Conservation (phyloP, 1,284 basidiomycete genomes). For the Trametes sp. region DNA sequence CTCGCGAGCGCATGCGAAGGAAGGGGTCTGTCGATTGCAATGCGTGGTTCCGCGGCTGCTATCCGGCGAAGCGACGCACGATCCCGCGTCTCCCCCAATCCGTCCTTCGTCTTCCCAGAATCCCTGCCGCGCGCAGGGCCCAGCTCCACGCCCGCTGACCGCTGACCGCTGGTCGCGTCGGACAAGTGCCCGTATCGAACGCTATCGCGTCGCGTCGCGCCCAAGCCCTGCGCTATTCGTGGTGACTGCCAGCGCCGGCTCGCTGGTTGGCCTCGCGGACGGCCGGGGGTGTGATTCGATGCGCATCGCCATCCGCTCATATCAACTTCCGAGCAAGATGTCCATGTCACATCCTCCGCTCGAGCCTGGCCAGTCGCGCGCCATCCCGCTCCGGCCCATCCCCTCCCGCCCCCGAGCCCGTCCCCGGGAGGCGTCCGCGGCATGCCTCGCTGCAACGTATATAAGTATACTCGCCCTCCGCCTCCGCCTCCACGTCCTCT, state of each 20-base stretch:
- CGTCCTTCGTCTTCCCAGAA: not conserved
- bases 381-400: slow-evolving; percentile 3
- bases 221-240: not conserved
- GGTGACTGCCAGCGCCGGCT: not conserved
- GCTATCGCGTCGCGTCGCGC: not conserved
- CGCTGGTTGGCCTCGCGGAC: too few species aligned
- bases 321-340: slow-evolving; percentile 18
- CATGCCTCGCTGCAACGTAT: not conserved
- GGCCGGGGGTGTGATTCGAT: slow-evolving; percentile 12
- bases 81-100: not conserved
- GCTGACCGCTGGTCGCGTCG: too few species aligned
- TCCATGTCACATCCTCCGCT: slow-evolving; percentile 12
- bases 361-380: not conserved
- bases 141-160: not conserved
- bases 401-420: slow-evolving; percentile 1
- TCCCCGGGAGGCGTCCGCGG: not conserved
- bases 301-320: slow-evolving; percentile 21
- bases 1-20: too few species aligned
- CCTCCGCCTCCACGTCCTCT: not conserved
- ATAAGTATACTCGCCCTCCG: not conserved
- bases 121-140: not conserved
- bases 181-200: not conserved
- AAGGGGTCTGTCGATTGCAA: too few species aligned
- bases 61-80: slow-evolving; percentile 1
- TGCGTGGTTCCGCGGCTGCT: slow-evolving; percentile 3